phyloP scores from a whole-genome alignment of 805 yeast species.

The Peterozyma xylosa region DNA sequence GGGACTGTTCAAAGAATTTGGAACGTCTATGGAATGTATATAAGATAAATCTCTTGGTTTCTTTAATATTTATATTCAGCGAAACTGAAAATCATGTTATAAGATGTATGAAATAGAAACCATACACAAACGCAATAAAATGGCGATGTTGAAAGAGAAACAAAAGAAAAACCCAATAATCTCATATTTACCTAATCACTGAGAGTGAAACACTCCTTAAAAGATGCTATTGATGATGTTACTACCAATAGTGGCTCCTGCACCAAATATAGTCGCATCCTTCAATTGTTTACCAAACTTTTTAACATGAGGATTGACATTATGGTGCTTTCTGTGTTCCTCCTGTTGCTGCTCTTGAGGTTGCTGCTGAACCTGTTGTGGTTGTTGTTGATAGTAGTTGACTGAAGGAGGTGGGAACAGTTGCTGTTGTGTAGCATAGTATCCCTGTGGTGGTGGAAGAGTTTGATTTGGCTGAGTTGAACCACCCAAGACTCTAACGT shows the following conservation, averaged over 20 bases:
- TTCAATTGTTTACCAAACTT: conserved; percentile 78
- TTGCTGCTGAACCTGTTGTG: conserved; percentile 21
- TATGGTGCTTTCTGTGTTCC: conserved; percentile 13
- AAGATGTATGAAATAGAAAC: neutral
- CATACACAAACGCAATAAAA: too few relatives aligned
- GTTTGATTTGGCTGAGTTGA: conserved; percentile 8
- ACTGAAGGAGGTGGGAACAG: conserved; percentile 44
- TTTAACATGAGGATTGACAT: conserved; percentile 32
- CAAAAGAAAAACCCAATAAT: neutral
- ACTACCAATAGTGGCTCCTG: conserved; percentile 91
- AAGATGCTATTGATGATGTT: conserved; percentile 72
- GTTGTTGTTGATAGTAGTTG: conserved; percentile 26
- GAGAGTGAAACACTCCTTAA: conserved; percentile 16
- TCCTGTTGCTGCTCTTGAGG: conserved; percentile 22
- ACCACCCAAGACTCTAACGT: conserved; percentile 44
- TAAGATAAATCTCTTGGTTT: conserved; percentile 14
- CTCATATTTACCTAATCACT: neutral
- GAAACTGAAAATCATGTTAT: neutral
- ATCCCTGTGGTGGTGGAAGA: conserved; percentile 15
- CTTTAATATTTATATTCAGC: neutral
- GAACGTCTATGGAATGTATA: conserved; percentile 42
- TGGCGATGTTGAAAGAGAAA: too few relatives aligned
- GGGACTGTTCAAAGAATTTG: conserved; percentile 50
- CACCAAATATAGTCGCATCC: conserved; percentile 92
- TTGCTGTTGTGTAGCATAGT: conserved; percentile 8